Base-by-base conservation (phyloP, 306 rosid genomes). In the Chamaecrista fasciculata region DNA sequence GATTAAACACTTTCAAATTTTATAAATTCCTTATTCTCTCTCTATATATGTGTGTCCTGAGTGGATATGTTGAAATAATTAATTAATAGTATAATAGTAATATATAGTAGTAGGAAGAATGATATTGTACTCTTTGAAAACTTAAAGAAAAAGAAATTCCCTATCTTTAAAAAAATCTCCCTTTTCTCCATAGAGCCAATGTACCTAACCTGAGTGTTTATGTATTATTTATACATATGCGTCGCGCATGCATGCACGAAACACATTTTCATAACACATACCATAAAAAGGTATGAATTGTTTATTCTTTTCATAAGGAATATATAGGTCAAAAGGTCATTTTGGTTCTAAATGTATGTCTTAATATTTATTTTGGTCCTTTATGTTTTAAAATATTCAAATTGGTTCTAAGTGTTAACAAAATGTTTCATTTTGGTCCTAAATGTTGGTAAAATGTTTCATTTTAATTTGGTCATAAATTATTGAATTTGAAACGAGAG, bases 171-270 rank as follows among this genome's bases (percentile, higher is more conserved):
- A 68, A 76, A 67, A 25, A 37, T 19, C 20, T 28, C 66, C 23
- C 59, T 29, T 71, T 71, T 71, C 36, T 71, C 36, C 57, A 11
- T 66, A 40, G 47, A 28, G 70, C 33, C 21, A 40, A 33, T 63
- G 16, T 72, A 78, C 82, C 82, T 65, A 78, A 78, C 74, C 48
- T 4, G 28, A 6, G 23, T 46, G 6, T 42, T 26, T 3, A 9
- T 19, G 16, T 18, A 20, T 20, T 6, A 44, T 46, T 69, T 76
- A 61, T 40, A 69, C 47, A 46, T 42, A 31, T 11, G 53, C 29
- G 47, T 26, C 52, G n/a, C 53, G 67, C 80, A 47, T 62, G 72
- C 76, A 57, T 57, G 43, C 63, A 42, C 67, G n/a, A 26, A 64
- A 43, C 33, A 34, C 75, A 69, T 69, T 62, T 62, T 42, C 43